Conservation (phyloP, 345 rosid genomes). For the Arabis alpina region DNA sequence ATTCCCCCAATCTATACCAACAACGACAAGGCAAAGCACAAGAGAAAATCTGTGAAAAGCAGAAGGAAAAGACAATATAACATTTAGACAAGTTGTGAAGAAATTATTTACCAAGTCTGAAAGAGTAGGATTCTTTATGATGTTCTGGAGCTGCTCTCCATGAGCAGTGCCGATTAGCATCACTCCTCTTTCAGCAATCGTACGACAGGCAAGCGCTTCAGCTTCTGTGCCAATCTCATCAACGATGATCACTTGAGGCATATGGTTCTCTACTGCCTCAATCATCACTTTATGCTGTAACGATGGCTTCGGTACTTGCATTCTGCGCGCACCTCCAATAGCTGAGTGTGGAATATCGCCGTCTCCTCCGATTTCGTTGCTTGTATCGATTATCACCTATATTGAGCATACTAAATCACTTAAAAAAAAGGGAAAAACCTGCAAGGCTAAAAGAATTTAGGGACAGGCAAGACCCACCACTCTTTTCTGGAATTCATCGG, state of each 20-base stretch:
- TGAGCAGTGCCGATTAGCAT: constrained; percentile 74
- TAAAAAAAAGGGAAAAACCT: not conserved
- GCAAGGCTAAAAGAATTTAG: not conserved
- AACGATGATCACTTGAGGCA: constrained; percentile 74
- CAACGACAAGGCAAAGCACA: not conserved
- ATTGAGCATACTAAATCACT: not conserved
- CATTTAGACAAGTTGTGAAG: constrained; percentile 3
- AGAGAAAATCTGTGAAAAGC: not conserved
- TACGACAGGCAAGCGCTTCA: constrained; percentile 68
- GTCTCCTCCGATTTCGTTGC: constrained; percentile 83
- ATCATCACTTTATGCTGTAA: constrained; percentile 75
- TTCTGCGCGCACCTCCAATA: constrained; percentile 75
- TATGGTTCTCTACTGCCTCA: constrained; percentile 79
- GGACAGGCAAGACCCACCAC: constrained; percentile 51
- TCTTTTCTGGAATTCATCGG: constrained; percentile 65
- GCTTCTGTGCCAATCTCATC: constrained; percentile 77
- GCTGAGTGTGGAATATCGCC: constrained; percentile 77
- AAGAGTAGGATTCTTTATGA: constrained; percentile 64
- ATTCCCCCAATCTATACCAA: constrained; percentile 66
- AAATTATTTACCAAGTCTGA: constrained; percentile 53
- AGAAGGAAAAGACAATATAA: not conserved
- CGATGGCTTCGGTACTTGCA: constrained; percentile 72
- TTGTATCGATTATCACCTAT: constrained; percentile 73
- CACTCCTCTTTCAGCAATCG: constrained; percentile 73
- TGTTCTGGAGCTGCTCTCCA: constrained; percentile 64